These are phyloP conservation scores for Cnidoscolus chayamansa DNA, from an alignment of 441 rosid genomes.

Conservation along the genomic window DNA sequence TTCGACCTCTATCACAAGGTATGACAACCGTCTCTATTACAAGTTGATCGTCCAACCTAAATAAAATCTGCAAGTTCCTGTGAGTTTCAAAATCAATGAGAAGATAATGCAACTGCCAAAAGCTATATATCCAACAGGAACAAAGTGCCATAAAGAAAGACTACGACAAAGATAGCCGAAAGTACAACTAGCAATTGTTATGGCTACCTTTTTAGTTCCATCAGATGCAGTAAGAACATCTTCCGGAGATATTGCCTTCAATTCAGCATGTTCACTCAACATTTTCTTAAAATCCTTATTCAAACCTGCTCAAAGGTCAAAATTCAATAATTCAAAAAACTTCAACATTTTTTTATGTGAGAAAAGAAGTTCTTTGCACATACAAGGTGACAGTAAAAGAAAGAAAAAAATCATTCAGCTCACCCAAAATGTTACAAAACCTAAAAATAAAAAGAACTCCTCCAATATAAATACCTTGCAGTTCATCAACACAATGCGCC, in stretches of 20 bases:
- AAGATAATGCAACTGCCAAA: slow-evolving; percentile 24
- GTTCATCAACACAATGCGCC: slow-evolving; percentile 58
- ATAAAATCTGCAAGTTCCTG: slow-evolving; percentile 92
- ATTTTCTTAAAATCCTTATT: slow-evolving; percentile 78
- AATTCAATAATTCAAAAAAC: background rate
- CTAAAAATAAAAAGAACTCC: background rate
- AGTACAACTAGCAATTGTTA: slow-evolving; percentile 13
- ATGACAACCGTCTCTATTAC: slow-evolving; percentile 77
- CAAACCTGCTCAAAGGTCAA: slow-evolving; percentile 44
- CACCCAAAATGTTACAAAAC: background rate
- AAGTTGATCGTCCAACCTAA: slow-evolving; percentile 69
- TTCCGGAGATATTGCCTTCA: slow-evolving; percentile 65
- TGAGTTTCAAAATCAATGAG: slow-evolving; percentile 63
- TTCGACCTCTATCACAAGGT: slow-evolving; percentile 81
- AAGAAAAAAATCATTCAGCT: background rate
- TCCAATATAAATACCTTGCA: slow-evolving; percentile 46
- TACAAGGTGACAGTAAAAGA: background rate
- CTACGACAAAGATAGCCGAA: background rate
- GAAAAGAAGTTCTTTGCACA: background rate
- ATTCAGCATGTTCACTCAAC: slow-evolving; percentile 57
- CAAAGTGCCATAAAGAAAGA: background rate
- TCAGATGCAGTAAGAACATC: slow-evolving; percentile 64
- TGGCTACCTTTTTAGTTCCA: slow-evolving; percentile 81
- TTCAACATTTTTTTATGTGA: background rate
- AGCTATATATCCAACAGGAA: background rate